Evolutionary conservation across 345 rosid genomes (phyloP).

Genomic region (Reutealis trisperma): DNA sequence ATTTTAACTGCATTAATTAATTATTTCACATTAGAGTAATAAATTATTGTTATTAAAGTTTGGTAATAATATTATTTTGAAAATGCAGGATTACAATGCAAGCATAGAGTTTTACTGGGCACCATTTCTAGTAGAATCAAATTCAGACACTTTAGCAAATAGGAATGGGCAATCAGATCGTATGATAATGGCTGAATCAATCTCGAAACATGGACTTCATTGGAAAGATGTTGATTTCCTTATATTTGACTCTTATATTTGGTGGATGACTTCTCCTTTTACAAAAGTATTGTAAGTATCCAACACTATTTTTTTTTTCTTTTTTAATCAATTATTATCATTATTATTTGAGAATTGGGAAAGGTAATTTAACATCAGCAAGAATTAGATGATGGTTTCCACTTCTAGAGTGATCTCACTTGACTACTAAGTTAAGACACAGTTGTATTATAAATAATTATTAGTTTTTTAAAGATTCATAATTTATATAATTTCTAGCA

Average conservation of each 20-base stretch:
- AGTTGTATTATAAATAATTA: too few species aligned
- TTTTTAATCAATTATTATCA: not conserved
- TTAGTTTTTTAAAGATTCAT: too few species aligned
- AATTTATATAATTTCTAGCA: not conserved
- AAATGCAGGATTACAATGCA: slow-evolving; percentile 24
- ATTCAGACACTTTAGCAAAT: slow-evolving; percentile 18
- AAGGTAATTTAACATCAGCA: too few species aligned
- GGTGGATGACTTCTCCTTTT: slow-evolving; percentile 26
- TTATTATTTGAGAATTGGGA: too few species aligned
- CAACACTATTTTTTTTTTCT: not conserved
- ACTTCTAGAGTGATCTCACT: too few species aligned
- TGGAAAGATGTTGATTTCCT: slow-evolving; percentile 30
- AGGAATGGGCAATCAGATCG: slow-evolving; percentile 15
- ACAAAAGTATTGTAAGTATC: slow-evolving; percentile 29
- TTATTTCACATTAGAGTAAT: not conserved
- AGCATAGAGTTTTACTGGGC: slow-evolving; percentile 33
- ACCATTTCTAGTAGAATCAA: slow-evolving; percentile 29
- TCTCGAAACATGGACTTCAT: slow-evolving; percentile 18
- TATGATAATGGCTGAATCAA: slow-evolving; percentile 26
- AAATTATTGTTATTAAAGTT: not conserved
- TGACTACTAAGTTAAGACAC: too few species aligned
- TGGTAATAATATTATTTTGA: not conserved
- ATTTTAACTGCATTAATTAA: too few species aligned
- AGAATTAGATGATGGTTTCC: too few species aligned
- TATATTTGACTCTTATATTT: slow-evolving; percentile 26